These are phyloP conservation scores for Suhomyces panamericanus DNA, from an alignment of 1,139 yeast species.

Conservation along the genomic window DNA sequence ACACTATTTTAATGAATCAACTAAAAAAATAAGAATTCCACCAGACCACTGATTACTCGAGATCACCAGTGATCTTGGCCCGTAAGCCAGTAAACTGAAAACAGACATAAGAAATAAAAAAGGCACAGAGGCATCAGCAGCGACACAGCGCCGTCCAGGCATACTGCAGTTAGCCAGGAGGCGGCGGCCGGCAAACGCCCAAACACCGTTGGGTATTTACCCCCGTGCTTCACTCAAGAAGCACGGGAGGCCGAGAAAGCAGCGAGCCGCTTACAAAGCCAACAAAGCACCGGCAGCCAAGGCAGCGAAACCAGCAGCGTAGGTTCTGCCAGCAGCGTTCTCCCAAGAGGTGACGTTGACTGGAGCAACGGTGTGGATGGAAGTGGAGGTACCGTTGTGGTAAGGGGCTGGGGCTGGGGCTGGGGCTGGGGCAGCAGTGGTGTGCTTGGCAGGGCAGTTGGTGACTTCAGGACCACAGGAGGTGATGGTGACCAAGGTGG, in stretches of 20 bases:
- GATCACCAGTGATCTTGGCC: slow-evolving; percentile 3
- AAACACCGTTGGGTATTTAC: slow-evolving; percentile 6
- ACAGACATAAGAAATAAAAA: slow-evolving; percentile 12
- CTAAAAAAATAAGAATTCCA: slow-evolving; percentile 8
- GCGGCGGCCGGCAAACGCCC: not conserved
- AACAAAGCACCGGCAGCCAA: slow-evolving; percentile 55
- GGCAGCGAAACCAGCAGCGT: slow-evolving; percentile 49
- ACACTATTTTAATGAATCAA: slow-evolving; percentile 7
- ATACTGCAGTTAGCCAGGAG: slow-evolving; percentile 5
- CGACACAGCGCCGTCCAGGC: too few species aligned
- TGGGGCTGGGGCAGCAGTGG: slow-evolving; percentile 16
- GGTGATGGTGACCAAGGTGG: slow-evolving; percentile 44
- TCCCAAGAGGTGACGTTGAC: slow-evolving; percentile 40
- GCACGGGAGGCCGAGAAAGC: not conserved
- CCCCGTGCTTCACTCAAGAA: slow-evolving; percentile 5
- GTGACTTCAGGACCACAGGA: slow-evolving; percentile 42
- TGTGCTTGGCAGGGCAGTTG: slow-evolving; percentile 40
- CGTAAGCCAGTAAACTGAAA: slow-evolving; percentile 9
- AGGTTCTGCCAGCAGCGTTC: slow-evolving; percentile 32
- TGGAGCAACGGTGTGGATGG: slow-evolving; percentile 26
- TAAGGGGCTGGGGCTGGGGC: slow-evolving; percentile 29
- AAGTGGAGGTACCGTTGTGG: slow-evolving; percentile 18
- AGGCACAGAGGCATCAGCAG: slow-evolving; percentile 2
- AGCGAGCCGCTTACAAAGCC: slow-evolving; percentile 42
- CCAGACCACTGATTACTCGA: slow-evolving; percentile 7